phyloP scores from a whole-genome alignment of 371 early-diverging fungal genomes.

The Entomophthora muscae region DNA sequence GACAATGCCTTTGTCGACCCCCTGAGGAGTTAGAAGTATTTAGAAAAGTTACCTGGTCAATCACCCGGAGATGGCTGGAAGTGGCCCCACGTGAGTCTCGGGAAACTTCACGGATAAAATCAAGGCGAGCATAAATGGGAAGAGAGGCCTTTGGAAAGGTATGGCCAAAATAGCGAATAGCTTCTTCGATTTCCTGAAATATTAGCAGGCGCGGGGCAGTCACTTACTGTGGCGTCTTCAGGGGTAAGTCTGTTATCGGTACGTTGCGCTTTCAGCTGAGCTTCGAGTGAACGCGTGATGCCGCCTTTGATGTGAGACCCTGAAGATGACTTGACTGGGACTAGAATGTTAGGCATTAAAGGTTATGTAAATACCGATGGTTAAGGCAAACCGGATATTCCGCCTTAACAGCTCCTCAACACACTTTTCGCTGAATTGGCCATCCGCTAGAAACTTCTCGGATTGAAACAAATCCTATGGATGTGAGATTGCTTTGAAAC shows the following conservation, averaged over 20 bases:
- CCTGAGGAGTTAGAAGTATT: neutral
- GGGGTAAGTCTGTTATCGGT: neutral
- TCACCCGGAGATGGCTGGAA: neutral
- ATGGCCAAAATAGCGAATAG: neutral
- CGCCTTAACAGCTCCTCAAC: neutral
- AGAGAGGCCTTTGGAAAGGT: neutral
- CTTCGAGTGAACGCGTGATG: neutral
- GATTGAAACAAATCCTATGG: neutral
- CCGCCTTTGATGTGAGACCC: neutral
- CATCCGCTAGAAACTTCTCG: neutral
- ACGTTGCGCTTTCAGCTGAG: neutral
- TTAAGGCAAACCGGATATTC: neutral
- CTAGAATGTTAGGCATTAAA: neutral
- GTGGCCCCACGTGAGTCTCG: neutral
- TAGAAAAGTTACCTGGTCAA: neutral
- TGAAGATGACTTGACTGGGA: neutral
- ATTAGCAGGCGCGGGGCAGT: neutral
- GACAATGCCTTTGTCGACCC: neutral
- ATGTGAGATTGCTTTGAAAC: neutral
- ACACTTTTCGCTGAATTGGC: neutral
- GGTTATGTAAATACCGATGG: neutral
- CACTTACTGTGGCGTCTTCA: neutral
- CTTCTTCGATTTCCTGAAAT: neutral
- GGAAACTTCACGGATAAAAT: neutral
- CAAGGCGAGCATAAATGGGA: neutral